These are phyloP conservation scores for Schizonepeta tenuifolia DNA, from an alignment of 257 asterid species.

Conservation along the genomic window DNA sequence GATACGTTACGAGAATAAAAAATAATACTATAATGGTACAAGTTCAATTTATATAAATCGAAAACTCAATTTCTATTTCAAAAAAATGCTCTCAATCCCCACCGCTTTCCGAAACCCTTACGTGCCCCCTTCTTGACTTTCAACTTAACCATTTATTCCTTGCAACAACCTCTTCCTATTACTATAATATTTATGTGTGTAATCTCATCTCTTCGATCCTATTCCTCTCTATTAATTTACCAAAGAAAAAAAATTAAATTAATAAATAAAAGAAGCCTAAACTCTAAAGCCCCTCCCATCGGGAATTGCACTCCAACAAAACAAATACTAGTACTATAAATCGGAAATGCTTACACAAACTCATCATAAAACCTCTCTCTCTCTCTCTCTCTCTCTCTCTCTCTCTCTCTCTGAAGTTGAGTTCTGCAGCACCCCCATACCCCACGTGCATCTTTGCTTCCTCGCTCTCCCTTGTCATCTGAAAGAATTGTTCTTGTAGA, in stretches of 20 bases:
- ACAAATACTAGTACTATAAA: conserved; percentile 10
- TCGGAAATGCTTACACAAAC: conserved; percentile 47
- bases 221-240: conserved; percentile 39
- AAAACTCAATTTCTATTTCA: no score
- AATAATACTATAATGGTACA: no score
- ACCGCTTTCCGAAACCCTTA: conserved; percentile 51
- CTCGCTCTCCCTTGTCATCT: conserved; percentile 39
- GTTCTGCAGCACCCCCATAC: conserved; percentile 22
- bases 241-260: not conserved
- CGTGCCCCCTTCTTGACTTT: conserved; percentile 48
- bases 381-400: no score
- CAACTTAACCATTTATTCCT: conserved; percentile 51
- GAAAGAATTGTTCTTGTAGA: conserved; percentile 34
- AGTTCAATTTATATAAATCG: no score
- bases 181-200: conserved; percentile 37
- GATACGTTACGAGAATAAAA: no score
- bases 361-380: conserved; percentile 45
- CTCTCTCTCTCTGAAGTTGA: conserved; percentile 20
- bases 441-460: conserved; percentile 49
- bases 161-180: conserved; percentile 54
- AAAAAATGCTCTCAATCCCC: conserved; percentile 35
- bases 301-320: conserved; percentile 33
- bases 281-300: conserved; percentile 7
- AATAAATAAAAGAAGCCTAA: conserved; percentile 2
- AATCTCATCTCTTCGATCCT: conserved; percentile 36